These are phyloP conservation scores for Tuber calosporum DNA, from an alignment of 495 filamentous ascomycete genomes.

Conservation along the genomic window DNA sequence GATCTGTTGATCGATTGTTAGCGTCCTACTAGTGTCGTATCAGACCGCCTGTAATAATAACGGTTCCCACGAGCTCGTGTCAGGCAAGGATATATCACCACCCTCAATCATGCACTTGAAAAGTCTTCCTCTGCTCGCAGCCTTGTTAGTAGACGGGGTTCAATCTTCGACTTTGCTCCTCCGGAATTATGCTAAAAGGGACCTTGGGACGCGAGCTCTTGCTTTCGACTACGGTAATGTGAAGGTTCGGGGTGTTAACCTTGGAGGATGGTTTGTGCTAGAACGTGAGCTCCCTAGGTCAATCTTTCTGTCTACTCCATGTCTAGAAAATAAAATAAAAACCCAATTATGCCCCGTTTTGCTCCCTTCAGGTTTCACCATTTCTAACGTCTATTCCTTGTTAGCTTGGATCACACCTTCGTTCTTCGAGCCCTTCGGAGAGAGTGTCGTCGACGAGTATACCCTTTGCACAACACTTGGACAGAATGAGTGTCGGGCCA, in stretches of 20 bases:
- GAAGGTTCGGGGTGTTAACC: slow-evolving; percentile 59
- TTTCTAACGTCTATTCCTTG: slow-evolving; percentile 15
- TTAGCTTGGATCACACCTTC: slow-evolving; percentile 61
- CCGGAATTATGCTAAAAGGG: slow-evolving; percentile 14
- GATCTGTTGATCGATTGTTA: background rate
- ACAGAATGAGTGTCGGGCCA: slow-evolving; percentile 46
- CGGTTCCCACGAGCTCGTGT: background rate
- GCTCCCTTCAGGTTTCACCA: slow-evolving; percentile 9
- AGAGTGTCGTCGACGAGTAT: slow-evolving; percentile 54
- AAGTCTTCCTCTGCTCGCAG: slow-evolving; percentile 10
- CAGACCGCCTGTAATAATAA: background rate
- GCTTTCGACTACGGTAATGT: slow-evolving; percentile 26
- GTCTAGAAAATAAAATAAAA: background rate
- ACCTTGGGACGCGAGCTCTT: slow-evolving; percentile 22
- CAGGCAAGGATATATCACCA: slow-evolving; percentile 6
- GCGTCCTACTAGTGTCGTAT: background rate
- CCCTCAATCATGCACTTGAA: slow-evolving; percentile 6
- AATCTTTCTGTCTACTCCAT: background rate
- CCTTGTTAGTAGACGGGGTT: slow-evolving; percentile 16
- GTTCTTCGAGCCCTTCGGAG: slow-evolving; percentile 50
- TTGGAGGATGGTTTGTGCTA: slow-evolving; percentile 70
- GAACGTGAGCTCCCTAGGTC: slow-evolving; percentile 46
- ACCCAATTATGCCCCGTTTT: background rate
- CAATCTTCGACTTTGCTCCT: slow-evolving; percentile 23
- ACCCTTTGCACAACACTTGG: slow-evolving; percentile 52